Percentiles rank a stretch among this genome's conserved stretches.
phyloP scores from a whole-genome alignment of 116 monocot genomes.

The Phalaenopsis hybrid region DNA sequence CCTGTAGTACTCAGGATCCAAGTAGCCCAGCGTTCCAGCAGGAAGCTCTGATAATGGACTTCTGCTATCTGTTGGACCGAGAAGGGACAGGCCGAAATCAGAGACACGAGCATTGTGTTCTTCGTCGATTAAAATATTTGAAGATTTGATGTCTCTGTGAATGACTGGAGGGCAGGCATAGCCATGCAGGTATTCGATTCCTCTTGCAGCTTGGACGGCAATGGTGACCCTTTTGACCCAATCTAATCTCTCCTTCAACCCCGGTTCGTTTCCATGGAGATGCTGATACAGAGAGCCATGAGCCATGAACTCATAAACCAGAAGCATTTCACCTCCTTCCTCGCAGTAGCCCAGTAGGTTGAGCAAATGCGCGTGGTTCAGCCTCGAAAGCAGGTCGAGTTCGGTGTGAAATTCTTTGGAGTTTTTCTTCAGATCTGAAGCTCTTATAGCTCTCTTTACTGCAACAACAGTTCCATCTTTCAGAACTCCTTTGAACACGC shows the following conservation, averaged over 20 bases:
- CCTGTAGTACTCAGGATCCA: conserved; percentile 94
- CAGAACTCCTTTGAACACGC: conserved; percentile 87
- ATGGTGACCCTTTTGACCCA: conserved; percentile 91
- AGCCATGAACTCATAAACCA: conserved; percentile 99
- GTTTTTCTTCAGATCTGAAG: conserved; percentile 59
- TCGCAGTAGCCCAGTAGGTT: conserved; percentile 91
- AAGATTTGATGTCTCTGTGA: conserved; percentile 96
- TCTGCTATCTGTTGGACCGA: conserved; percentile 73
- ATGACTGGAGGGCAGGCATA: conserved; percentile 99
- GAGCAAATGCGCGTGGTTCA: conserved; percentile 93
- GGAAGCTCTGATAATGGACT: conserved; percentile 83
- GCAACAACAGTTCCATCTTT: conserved; percentile 87
- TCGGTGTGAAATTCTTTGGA: conserved; percentile 90
- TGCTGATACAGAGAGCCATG: conserved; percentile 93
- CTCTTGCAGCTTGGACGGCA: conserved; percentile 90
- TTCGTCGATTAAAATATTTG: conserved; percentile 95
- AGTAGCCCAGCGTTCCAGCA: conserved; percentile 92
- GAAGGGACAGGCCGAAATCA: conserved; percentile 84
- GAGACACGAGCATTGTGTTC: conserved; percentile 94
- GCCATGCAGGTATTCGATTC: conserved; percentile 95
- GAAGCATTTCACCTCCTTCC: conserved; percentile 81
- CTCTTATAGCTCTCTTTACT: conserved; percentile 65
- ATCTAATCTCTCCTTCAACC: conserved; percentile 44
- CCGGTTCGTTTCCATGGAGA: conserved; percentile 69
- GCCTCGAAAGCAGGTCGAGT: conserved; percentile 81